phyloP scores from a whole-genome alignment of 2,329 filamentous ascomycete genomes.

The Aureobasidium lini region DNA sequence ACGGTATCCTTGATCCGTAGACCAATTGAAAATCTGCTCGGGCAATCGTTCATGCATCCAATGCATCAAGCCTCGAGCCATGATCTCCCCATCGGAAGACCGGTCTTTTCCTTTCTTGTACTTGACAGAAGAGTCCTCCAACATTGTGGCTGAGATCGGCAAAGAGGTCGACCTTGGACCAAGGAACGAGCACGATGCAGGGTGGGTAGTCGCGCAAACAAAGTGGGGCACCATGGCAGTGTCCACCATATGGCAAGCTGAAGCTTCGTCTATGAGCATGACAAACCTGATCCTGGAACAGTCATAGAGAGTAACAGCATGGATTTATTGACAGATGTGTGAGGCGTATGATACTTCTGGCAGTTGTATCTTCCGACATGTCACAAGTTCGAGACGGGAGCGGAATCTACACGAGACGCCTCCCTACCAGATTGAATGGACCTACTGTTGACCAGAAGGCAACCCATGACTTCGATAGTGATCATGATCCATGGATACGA shows the following conservation, averaged over 20 bases:
- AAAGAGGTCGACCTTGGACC: background rate
- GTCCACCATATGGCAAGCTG: background rate
- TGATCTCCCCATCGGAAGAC: background rate
- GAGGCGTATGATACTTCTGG: background rate
- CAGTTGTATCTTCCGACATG: conserved; percentile 3
- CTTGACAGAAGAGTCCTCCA: background rate
- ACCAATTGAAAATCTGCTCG: background rate
- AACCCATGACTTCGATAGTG: background rate
- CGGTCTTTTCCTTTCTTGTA: background rate
- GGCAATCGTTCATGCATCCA: conserved; percentile 4
- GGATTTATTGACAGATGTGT: background rate
- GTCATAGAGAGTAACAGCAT: background rate
- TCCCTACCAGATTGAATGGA: background rate
- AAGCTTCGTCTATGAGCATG: background rate
- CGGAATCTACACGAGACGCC: background rate
- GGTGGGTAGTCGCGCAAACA: background rate
- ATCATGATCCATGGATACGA: background rate
- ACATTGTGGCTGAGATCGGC: conserved; percentile 1
- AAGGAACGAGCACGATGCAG: background rate
- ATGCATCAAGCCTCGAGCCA: background rate
- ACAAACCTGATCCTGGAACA: background rate
- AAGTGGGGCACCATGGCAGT: background rate
- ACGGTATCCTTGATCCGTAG: background rate
- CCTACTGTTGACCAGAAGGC: background rate
- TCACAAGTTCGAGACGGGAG: background rate